phyloP scores from a whole-genome alignment of 2,329 filamentous ascomycete genomes.

The Gnomoniopsis sp. region DNA sequence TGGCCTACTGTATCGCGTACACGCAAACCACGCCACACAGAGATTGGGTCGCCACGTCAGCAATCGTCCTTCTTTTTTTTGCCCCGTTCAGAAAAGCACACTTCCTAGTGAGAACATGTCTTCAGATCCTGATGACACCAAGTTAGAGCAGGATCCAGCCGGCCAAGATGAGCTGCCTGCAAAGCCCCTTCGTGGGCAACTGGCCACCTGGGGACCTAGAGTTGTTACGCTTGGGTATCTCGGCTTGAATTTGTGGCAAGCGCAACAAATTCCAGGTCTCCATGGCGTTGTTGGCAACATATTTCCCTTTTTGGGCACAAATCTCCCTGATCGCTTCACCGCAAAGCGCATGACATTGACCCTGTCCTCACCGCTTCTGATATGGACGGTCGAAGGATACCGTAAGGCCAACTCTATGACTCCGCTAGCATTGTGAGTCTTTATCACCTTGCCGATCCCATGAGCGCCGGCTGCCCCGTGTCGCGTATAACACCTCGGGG shows the following conservation, averaged over 20 bases:
- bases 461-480: too few relatives aligned
- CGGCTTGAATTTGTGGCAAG: background rate
- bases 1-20: too few relatives aligned
- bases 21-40: too few relatives aligned
- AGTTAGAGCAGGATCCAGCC: background rate
- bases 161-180: background rate
- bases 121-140: background rate
- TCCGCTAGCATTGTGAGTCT: conserved; percentile 4
- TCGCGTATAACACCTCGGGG: background rate
- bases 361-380: conserved; percentile 11
- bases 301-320: conserved; percentile 9
- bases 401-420: background rate
- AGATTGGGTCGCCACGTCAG: too few relatives aligned
- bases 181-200: background rate
- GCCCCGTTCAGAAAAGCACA: background rate
- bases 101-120: background rate
- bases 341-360: background rate
- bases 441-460: background rate
- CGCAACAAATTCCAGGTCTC: background rate
- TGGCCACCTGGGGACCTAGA: conserved; percentile 3
- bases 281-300: background rate
- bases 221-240: background rate
- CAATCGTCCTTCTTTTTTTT: too few relatives aligned
- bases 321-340: background rate
- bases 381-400: conserved; percentile 13